Evolutionary conservation across 768 basidiomycete genomes (phyloP), one percentile per base, ranked within the genome.

Genomic region (Psilocybe sp.): DNA sequence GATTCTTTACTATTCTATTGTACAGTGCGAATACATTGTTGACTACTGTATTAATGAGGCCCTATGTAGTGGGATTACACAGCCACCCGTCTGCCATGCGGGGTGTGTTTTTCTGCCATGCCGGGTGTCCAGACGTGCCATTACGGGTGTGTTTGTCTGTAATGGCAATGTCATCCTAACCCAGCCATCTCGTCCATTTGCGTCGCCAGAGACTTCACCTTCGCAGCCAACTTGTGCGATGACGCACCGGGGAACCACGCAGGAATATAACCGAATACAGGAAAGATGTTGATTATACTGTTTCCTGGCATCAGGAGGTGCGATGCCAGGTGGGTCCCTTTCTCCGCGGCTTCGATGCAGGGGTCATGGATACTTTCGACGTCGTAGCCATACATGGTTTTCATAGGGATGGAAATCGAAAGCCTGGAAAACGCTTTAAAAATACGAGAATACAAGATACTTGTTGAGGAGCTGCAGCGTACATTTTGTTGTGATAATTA

Each of bases 341-440:
- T 33, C 4, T 55, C 51, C 5, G 49, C 55, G 6, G 46, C 44
- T 4, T 19, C 18, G 10, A 60, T 43, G 9, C 47, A 49, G 0
- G 56, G 59, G 10, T 60, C 59, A 1, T 51, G 40, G 2, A 52
- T 33, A 2, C 54, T 52, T 19, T 52, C 40, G 2, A 41, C 36
- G 4, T 57, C 48, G 34, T 56, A 60, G 4, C 59, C 59, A 15
- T 49, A 60, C 59, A 60, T 60, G 4, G 46, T 49, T 5, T 47
- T 12, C 36, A 56, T 28, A 5, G 56, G 31, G 10, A 60, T 44
- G 2, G 56, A 51, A 4, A 54, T 43, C 1, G 59, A 58, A 3
- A 58, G 31, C 56, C 59, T 60, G 12, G 9, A 6, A 20, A 10
- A 15, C 3, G n/a, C 8, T 44, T 7, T n/a, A 15, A 4, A 33